Evolutionary conservation across 2,329 filamentous ascomycete genomes (phyloP).

Genomic region (Alternaria incomplexa): DNA sequence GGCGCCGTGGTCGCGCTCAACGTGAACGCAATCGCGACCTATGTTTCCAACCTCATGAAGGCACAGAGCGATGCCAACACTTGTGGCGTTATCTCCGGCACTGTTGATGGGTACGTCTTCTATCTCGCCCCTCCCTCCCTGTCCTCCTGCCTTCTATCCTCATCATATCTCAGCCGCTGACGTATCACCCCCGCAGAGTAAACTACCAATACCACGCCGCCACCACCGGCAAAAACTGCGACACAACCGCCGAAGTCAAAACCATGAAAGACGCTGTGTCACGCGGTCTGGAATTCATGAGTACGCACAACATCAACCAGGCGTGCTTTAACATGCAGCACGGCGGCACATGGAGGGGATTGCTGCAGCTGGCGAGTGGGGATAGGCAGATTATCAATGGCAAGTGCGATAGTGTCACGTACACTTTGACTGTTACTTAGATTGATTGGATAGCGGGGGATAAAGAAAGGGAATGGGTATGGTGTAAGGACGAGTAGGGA

Average conservation of each 20-base stretch:
- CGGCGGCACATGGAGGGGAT: not conserved
- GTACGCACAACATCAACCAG: not conserved
- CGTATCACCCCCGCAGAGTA: not conserved
- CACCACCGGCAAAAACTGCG: not conserved
- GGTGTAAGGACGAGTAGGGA: no score
- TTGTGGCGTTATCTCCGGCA: not conserved
- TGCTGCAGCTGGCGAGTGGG: not conserved
- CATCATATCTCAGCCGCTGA: no score
- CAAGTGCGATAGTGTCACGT: not conserved
- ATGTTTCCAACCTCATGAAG: not conserved
- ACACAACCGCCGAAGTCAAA: not conserved
- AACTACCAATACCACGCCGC: not conserved
- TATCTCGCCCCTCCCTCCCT: no score
- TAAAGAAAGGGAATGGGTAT: no score
- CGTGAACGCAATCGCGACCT: not conserved
- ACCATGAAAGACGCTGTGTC: not conserved
- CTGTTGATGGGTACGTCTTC: not conserved
- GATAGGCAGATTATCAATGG: not conserved
- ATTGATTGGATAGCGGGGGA: no score
- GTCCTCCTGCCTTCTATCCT: no score
- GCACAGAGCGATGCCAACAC: not conserved
- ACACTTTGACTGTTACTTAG: not conserved
- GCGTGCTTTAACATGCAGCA: not conserved
- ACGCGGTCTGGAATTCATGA: not conserved
- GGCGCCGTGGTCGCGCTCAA: not conserved